Percentiles rank a stretch among this genome's conserved stretches.
phyloP scores from a whole-genome alignment of 2,329 filamentous ascomycete species.

The Colletotrichum eleusines region DNA sequence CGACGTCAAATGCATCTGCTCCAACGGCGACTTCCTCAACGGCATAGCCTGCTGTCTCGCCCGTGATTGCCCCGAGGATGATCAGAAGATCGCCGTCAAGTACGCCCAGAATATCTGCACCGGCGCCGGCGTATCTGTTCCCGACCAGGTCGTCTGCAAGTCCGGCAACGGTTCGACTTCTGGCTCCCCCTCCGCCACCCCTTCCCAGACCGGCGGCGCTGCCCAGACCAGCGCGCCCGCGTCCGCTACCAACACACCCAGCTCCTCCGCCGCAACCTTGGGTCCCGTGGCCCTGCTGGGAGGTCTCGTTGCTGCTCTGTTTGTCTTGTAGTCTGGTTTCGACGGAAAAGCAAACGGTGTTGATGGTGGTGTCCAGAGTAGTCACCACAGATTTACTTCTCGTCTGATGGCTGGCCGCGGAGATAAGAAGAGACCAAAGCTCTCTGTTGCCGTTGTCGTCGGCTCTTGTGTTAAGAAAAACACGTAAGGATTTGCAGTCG shows the following conservation, averaged over 20 bases:
- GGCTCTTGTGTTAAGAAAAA: neutral
- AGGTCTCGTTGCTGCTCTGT: conserved; percentile 37
- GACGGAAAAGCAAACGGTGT: neutral
- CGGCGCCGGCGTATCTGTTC: conserved; percentile 51
- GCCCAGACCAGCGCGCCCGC: conserved; percentile 17
- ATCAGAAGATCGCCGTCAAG: conserved; percentile 51
- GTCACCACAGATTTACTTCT: neutral
- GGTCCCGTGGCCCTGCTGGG: conserved; percentile 34
- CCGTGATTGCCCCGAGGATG: conserved; percentile 49
- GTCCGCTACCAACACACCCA: conserved; percentile 27
- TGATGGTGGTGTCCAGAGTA: neutral
- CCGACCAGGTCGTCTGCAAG: conserved; percentile 54
- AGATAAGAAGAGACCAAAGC: neutral
- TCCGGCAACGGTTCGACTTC: conserved; percentile 30
- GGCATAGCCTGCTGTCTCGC: conserved; percentile 58
- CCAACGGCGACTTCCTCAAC: conserved; percentile 54
- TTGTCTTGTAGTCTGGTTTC: conserved; percentile 10
- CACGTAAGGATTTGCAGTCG: neutral
- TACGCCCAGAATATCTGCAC: conserved; percentile 56
- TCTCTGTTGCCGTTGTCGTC: neutral
- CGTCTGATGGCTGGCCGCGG: neutral
- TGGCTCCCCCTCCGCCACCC: neutral
- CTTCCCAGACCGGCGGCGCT: neutral
- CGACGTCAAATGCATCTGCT: conserved; percentile 58
- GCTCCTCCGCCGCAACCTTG: conserved; percentile 34